Conservation (phyloP, 2,329 filamentous ascomycete genomes). For the Colletotrichum liaoningense region DNA sequence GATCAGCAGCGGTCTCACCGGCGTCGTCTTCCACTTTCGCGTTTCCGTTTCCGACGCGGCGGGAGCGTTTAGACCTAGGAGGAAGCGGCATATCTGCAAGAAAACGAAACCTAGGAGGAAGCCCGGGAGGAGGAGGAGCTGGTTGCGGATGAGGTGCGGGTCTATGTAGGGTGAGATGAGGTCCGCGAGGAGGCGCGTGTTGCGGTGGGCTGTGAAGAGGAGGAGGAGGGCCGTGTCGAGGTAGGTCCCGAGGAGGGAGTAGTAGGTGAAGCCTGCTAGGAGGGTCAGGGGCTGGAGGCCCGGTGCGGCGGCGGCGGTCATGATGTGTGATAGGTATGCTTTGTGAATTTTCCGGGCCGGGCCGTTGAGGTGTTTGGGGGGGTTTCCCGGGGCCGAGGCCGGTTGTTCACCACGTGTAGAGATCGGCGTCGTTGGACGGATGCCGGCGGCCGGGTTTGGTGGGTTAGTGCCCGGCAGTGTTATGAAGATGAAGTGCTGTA, state of each 20-base stretch:
- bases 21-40: constrained; percentile 39
- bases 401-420: background rate
- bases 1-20: constrained; percentile 64
- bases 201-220: constrained; percentile 40
- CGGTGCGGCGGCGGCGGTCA: constrained; percentile 5
- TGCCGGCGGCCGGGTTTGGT: too few relatives aligned
- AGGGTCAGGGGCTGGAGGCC: constrained; percentile 20
- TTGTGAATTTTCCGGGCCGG: background rate
- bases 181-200: background rate
- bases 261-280: constrained; percentile 37
- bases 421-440: too few relatives aligned
- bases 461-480: too few relatives aligned
- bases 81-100: background rate
- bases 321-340: too few relatives aligned
- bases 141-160: background rate
- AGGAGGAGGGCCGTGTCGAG: constrained; percentile 42
- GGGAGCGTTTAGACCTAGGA: background rate
- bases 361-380: background rate
- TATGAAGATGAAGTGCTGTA: background rate
- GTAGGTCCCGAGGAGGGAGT: constrained; percentile 36
- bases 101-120: constrained; percentile 18
- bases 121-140: constrained; percentile 13
- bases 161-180: constrained; percentile 1
- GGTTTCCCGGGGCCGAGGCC: too few relatives aligned
- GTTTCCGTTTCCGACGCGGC: background rate